Evolutionary conservation across 495 filamentous ascomycete species (phyloP).

Genomic region (Neurospora sp.): DNA sequence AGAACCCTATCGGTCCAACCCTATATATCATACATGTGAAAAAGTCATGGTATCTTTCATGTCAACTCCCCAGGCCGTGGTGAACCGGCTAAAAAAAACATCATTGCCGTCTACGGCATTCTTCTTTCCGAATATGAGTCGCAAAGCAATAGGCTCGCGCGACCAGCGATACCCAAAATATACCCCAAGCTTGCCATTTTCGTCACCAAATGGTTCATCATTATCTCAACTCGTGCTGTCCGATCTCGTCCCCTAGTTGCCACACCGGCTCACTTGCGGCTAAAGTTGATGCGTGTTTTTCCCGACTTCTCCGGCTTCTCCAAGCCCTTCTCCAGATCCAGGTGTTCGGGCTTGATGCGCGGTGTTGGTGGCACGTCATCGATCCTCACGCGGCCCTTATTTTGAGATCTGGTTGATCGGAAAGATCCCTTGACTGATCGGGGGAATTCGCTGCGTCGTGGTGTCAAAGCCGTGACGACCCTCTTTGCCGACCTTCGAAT

Average conservation of each 20-base stretch:
- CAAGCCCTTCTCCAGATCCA: slow-evolving; percentile 43
- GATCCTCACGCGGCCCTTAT: slow-evolving; percentile 17
- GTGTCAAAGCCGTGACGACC: slow-evolving; percentile 44
- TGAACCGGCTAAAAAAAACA: slow-evolving; percentile 1
- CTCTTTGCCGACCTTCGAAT: slow-evolving; percentile 42
- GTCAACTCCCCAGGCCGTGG: slow-evolving; percentile 1
- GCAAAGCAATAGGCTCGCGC: not conserved
- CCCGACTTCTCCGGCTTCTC: slow-evolving; percentile 27
- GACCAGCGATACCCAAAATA: not conserved
- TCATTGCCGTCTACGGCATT: not conserved
- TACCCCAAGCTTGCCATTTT: not conserved
- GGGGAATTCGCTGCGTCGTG: slow-evolving; percentile 44
- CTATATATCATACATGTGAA: slow-evolving; percentile 18
- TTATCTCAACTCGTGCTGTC: not conserved
- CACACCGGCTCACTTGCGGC: slow-evolving; percentile 12
- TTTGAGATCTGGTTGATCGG: slow-evolving; percentile 14
- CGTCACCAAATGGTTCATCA: not conserved
- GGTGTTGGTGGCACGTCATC: slow-evolving; percentile 45
- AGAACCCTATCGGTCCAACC: slow-evolving; percentile 8
- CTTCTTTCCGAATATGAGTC: not conserved
- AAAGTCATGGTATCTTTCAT: slow-evolving; percentile 11
- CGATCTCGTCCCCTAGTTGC: not conserved
- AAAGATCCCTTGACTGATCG: slow-evolving; percentile 36
- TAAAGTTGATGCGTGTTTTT: slow-evolving; percentile 20
- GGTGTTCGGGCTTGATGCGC: slow-evolving; percentile 25